Base-by-base conservation (phyloP, 2,329 filamentous ascomycete genomes). In the Aspergillus oerlinghausenensis region DNA sequence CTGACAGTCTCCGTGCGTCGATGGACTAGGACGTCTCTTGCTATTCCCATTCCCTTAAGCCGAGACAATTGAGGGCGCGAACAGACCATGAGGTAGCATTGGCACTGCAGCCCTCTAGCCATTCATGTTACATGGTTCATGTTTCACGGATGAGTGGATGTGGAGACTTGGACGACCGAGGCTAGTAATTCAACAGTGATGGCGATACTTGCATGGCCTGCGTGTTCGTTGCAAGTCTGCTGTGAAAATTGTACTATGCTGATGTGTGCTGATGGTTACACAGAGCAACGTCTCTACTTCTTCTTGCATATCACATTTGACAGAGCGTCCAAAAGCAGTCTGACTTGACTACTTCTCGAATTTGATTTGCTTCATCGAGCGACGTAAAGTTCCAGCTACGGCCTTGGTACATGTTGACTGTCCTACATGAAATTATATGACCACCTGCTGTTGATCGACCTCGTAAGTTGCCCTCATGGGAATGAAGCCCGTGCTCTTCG, bases 11-110 rank as follows among this genome's bases (percentile, higher is more conserved):
- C 43, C 19, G 11, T 47, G 21, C 1, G 25, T 21, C 19, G 19
- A 23, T 10, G 21, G 19, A 23, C 11, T 25, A 47, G n/a, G 14
- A 14, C 4, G 2, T 11, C 19, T 47, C 21, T 8, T 23, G 21
- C 10, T 25, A 25, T 47, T 21, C 43, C 14, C 23, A 21, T 23
- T 7, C 9, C 21, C 19, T 23, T 47, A 14, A 19, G 11, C 21
- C 5, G 32, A 35, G 21, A 21, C 43, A 25, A 25, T 26, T 17
- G 32, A 35, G 32, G 32, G 23, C 14, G 43, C 43, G 43, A 47
- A 48, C 43, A 26, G 26, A 40, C 56, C 54, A 50, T 49, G 25
- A 55, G 52, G 60, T 62, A 60, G 54, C 52, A 62, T 60, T 52
- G 40, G 14, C 38, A 45, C 56, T 47, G 21, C 43, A 47, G 43